phyloP scores from a whole-genome alignment of 2,329 filamentous ascomycete genomes.

The Podosphaera fusca region DNA sequence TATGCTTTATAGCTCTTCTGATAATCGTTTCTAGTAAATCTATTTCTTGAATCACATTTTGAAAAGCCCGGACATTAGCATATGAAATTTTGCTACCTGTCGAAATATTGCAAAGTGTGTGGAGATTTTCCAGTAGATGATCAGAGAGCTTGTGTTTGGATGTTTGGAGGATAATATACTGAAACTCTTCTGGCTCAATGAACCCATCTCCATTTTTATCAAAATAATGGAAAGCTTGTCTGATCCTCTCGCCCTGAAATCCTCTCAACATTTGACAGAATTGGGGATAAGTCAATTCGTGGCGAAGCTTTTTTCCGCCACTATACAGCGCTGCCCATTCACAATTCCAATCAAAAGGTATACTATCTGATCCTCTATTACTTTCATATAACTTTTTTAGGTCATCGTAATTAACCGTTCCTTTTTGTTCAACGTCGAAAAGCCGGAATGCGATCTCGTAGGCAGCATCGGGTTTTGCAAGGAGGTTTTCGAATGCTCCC shows the following conservation, averaged over 20 bases:
- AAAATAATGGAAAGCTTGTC: slow-evolving; percentile 81
- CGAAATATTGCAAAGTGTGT: slow-evolving; percentile 86
- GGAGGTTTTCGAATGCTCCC: slow-evolving; percentile 80
- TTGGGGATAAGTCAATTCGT: slow-evolving; percentile 83
- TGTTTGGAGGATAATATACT: slow-evolving; percentile 86
- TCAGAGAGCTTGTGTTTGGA: slow-evolving; percentile 92
- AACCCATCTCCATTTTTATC: slow-evolving; percentile 85
- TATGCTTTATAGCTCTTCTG: slow-evolving; percentile 64
- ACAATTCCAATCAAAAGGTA: slow-evolving; percentile 92
- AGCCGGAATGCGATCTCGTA: slow-evolving; percentile 97
- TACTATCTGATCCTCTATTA: slow-evolving; percentile 64
- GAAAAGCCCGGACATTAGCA: slow-evolving; percentile 89
- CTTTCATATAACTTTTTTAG: slow-evolving; percentile 68
- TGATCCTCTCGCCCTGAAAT: slow-evolving; percentile 82
- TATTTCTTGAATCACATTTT: slow-evolving; percentile 96
- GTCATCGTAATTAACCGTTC: slow-evolving; percentile 71
- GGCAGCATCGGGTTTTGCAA: slow-evolving; percentile 85
- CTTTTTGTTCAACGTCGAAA: slow-evolving; percentile 69
- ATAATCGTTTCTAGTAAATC: slow-evolving; percentile 89
- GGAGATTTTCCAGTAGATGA: slow-evolving; percentile 74
- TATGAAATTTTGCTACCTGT: slow-evolving; percentile 86
- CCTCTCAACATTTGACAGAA: slow-evolving; percentile 97
- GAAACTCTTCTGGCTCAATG: slow-evolving; percentile 88
- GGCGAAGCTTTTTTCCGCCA: slow-evolving; percentile 65
- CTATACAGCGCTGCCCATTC: slow-evolving; percentile 93